Evolutionary conservation across 306 rosid species (phyloP), one percentile per base, ranked within the genome.

Genomic region (Cotoneaster glaucophyllus): DNA sequence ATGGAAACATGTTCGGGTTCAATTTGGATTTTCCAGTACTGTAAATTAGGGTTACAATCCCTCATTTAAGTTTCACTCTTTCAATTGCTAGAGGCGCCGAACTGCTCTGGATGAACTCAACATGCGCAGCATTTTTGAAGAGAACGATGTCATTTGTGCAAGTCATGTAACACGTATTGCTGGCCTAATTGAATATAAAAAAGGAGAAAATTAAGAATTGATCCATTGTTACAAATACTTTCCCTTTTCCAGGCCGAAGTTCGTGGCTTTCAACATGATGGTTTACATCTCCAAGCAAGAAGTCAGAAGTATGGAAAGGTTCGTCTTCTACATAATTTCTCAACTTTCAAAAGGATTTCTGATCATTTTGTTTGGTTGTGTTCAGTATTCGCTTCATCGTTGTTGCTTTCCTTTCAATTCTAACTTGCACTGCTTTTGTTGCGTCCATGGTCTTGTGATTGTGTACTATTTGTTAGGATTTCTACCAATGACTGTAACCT

Each of bases 261-360:
- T 79, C 97, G 97, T 39, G 96, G 97, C 71, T 83, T 85, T 61
- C 97, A 92, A 81, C 82, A 86, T 59, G 97, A 95, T 76, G 97
- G 99, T 62, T 82, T 94, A 74, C 97, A 94, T 80, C 96, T 95
- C 79, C 98, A 95, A 84, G 97, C 98, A 78, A 85, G 98, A 87
- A 95, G 97, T 77, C 93, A 88, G 84, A 92, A 92, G 81, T 95
- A 90, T 65, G 98, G 96, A 32, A 95, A 95, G 97, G 99, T 92
- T 52, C 56, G 84, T 80, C 75, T 48, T 39, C 39, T 66, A 39
- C n/a, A n/a, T 67, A 22, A 31, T 29, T 45, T 0, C 2, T 45
- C 15, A 14, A 45, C 53, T 45, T 45, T 45, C 17, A 14, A 2
- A 45, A 45, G 52, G 52, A 45, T 45, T 14, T 45, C 53, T 45